phyloP scores from a whole-genome alignment of 768 basidiomycete species.

The Fomitopsis pulvina region DNA sequence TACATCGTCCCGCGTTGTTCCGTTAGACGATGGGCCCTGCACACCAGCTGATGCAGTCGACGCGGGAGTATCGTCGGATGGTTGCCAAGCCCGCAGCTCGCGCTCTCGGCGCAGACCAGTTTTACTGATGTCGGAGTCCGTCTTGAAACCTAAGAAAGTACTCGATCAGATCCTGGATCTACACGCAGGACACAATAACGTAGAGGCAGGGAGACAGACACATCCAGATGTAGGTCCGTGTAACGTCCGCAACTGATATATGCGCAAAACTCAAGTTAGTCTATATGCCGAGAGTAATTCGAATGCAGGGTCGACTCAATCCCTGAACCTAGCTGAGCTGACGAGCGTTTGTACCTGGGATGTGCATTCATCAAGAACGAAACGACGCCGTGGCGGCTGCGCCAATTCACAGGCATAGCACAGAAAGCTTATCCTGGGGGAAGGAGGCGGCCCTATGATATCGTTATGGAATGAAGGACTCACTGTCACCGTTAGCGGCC shows the following conservation, averaged over 20 bases:
- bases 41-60: slow-evolving; percentile 5
- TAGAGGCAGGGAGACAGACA: background rate
- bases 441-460: too few relatives aligned
- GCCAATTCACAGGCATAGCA: too few relatives aligned
- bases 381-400: too few relatives aligned
- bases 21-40: background rate
- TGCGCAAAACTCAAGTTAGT: too few relatives aligned
- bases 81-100: slow-evolving; percentile 76
- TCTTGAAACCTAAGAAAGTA: slow-evolving; percentile 59
- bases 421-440: too few relatives aligned
- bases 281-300: too few relatives aligned
- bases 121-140: slow-evolving; percentile 71
- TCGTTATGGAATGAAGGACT: slow-evolving; percentile 22
- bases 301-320: too few relatives aligned
- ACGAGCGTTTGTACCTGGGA: too few relatives aligned
- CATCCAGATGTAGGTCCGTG: too few relatives aligned
- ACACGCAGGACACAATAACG: background rate
- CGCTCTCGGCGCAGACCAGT: slow-evolving; percentile 53
- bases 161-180: background rate
- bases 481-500: slow-evolving; percentile 65
- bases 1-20: slow-evolving; percentile 47
- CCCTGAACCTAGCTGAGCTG: too few relatives aligned
- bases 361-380: too few relatives aligned
- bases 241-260: too few relatives aligned
- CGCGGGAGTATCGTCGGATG: slow-evolving; percentile 27